Conservation (phyloP, 768 basidiomycete species). For the Amanita phalloides region DNA sequence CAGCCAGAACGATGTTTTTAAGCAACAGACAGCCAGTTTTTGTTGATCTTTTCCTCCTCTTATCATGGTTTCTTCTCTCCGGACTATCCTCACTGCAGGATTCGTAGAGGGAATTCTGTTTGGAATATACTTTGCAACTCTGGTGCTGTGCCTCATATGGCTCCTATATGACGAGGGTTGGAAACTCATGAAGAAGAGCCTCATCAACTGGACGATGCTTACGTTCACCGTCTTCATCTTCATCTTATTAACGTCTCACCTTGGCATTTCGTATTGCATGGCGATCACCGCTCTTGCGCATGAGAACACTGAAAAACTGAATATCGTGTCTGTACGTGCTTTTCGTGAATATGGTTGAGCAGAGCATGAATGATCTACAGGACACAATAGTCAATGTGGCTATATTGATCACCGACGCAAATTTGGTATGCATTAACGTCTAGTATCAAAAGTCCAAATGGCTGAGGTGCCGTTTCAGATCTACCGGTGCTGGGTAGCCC, state of each 20-base stretch:
- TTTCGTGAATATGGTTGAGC: background rate
- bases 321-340: background rate
- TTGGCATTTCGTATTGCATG: background rate
- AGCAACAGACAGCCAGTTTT: background rate
- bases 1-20: background rate
- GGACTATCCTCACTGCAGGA: background rate
- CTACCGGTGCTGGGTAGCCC: background rate
- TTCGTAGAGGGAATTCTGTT: background rate
- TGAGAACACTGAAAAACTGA: background rate
- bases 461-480: background rate
- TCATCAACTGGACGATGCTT: background rate
- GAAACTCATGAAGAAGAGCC: background rate
- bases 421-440: background rate
- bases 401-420: background rate
- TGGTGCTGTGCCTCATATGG: background rate
- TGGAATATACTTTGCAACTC: background rate
- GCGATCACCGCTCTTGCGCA: background rate
- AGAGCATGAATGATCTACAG: background rate
- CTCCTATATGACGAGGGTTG: background rate
- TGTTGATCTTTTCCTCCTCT: too few species aligned
- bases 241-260: background rate
- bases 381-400: background rate
- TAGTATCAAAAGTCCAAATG: background rate
- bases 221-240: background rate
- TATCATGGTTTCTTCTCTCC: background rate